These are phyloP conservation scores for Colletotrichum cordylinicola DNA, from an alignment of 2,329 filamentous ascomycete species.

Conservation along the genomic window DNA sequence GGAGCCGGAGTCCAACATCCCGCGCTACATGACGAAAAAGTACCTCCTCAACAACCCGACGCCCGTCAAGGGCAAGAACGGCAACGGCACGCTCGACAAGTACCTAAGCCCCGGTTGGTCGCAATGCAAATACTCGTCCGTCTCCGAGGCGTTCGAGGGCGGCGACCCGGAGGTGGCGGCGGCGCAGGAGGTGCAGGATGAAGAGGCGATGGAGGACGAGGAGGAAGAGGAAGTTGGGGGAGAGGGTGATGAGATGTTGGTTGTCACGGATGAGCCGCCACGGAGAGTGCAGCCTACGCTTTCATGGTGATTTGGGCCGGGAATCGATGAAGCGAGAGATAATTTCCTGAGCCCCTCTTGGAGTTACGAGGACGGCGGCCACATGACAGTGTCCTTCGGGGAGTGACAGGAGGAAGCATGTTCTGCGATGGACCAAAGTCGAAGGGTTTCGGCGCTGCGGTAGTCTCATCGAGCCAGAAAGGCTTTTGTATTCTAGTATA, in stretches of 20 bases:
- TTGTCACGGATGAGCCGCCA: conserved; percentile 31
- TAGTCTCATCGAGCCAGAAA: neutral
- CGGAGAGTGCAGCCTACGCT: neutral
- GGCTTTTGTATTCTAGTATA: neutral
- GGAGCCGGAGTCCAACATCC: conserved; percentile 61
- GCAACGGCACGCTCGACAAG: neutral
- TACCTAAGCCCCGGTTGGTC: neutral
- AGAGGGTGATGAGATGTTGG: conserved; percentile 30
- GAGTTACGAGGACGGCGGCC: neutral
- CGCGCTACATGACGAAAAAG: conserved; percentile 41
- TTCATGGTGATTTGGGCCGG: conserved; percentile 5
- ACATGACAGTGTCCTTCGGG: neutral
- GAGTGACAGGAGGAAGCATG: neutral
- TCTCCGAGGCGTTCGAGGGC: conserved; percentile 37
- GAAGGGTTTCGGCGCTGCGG: neutral
- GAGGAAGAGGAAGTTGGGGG: conserved; percentile 23
- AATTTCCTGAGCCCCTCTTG: neutral
- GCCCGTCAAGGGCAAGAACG: neutral
- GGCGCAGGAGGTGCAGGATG: conserved; percentile 13
- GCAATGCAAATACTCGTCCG: conserved; percentile 36
- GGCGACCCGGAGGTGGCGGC: conserved; percentile 27
- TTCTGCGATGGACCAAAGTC: neutral
- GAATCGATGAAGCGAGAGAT: neutral
- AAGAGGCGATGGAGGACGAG: conserved; percentile 31
- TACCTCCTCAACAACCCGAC: conserved; percentile 41